These are phyloP conservation scores for Dictyostelium citrinum DNA, from an alignment of 78 protist genomes.

Conservation along the genomic window DNA sequence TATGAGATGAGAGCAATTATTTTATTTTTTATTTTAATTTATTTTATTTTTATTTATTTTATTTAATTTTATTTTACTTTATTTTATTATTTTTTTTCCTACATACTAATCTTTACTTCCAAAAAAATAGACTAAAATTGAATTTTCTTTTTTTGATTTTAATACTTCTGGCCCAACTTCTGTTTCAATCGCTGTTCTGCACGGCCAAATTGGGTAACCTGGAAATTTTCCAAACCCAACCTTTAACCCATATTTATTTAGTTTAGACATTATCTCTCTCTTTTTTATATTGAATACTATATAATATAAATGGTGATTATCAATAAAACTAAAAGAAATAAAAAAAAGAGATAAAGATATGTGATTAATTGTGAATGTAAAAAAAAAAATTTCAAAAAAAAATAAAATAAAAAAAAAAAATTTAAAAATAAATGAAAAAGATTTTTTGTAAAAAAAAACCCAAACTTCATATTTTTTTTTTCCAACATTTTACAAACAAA, in stretches of 20 bases:
- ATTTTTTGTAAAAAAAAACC: too few species aligned
- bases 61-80: too few species aligned
- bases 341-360: not conserved
- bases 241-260: not conserved
- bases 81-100: too few species aligned
- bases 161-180: not conserved
- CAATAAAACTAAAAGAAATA: not conserved
- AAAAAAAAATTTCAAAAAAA: too few species aligned
- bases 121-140: slow-evolving; percentile 11
- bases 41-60: too few species aligned
- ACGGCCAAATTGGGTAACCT: slow-evolving; percentile 25
- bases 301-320: not conserved
- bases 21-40: too few species aligned
- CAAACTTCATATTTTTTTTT: too few species aligned
- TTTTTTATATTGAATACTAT: not conserved
- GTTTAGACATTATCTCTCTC: not conserved
- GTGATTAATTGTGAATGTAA: not conserved
- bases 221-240: not conserved
- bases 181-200: slow-evolving; percentile 8
- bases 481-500: not conserved
- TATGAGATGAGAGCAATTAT: too few species aligned
- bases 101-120: slow-evolving; percentile 41
- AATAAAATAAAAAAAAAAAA: too few species aligned
- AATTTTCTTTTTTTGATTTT: not conserved
- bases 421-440: too few species aligned